phyloP scores from a whole-genome alignment of 306 rosid species.

The Pterocarpus santalinus region DNA sequence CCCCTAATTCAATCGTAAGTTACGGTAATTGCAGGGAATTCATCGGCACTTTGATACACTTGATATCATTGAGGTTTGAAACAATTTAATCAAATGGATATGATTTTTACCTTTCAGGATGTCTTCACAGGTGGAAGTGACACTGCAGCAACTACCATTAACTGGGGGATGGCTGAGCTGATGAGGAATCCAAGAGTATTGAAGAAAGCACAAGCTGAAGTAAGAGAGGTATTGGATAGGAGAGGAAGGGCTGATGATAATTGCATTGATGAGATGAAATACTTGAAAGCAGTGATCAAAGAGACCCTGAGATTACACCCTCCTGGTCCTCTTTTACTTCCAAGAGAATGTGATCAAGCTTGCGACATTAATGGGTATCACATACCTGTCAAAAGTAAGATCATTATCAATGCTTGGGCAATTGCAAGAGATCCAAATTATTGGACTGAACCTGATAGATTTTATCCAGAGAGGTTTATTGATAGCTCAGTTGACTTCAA shows the following conservation, averaged over 20 bases:
- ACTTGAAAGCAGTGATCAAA: conserved; percentile 49
- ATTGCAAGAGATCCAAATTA: conserved; percentile 49
- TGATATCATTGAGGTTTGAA: not conserved
- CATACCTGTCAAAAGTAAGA: conserved; percentile 41
- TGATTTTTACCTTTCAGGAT: conserved; percentile 9
- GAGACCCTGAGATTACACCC: conserved; percentile 52
- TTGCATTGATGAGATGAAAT: conserved; percentile 24
- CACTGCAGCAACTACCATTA: conserved; percentile 38
- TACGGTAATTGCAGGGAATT: not conserved
- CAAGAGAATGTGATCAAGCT: conserved; percentile 34
- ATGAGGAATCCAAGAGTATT: conserved; percentile 38
- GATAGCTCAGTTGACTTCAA: conserved; percentile 31
- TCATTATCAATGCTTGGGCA: conserved; percentile 50
- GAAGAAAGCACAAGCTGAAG: conserved; percentile 49
- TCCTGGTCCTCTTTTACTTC: conserved; percentile 42
- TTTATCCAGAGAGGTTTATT: conserved; percentile 40
- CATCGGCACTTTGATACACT: not conserved
- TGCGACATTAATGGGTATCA: conserved; percentile 44
- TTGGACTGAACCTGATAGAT: conserved; percentile 34
- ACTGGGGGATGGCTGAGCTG: conserved; percentile 45
- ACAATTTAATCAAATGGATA: not conserved
- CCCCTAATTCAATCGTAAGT: no score
- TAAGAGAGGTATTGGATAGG: conserved; percentile 6
- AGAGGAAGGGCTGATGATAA: conserved; percentile 25
- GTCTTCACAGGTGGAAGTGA: conserved; percentile 44